Conservation (phyloP, 2,329 filamentous ascomycete genomes). For the Fusarium liriodendri region DNA sequence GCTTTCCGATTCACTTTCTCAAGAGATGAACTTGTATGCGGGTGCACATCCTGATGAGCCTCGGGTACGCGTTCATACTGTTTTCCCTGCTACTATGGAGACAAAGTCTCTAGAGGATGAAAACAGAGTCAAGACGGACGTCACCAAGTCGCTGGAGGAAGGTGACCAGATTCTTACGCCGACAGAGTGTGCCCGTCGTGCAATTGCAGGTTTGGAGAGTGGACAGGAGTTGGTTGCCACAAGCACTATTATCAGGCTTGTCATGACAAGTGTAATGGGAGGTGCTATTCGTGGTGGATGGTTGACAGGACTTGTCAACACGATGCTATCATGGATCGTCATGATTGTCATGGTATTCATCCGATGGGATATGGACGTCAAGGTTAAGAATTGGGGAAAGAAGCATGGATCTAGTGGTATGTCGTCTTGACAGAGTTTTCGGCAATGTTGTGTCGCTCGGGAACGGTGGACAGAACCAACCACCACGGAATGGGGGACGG, state of each 20-base stretch:
- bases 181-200: slow-evolving; percentile 21
- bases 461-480: not conserved
- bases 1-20: slow-evolving; percentile 26
- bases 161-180: slow-evolving; percentile 27
- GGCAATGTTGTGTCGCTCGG: too few relatives aligned
- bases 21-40: slow-evolving; percentile 32
- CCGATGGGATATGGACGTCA: slow-evolving; percentile 32
- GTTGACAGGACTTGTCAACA: slow-evolving; percentile 14
- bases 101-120: slow-evolving; percentile 30
- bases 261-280: slow-evolving; percentile 33
- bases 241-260: slow-evolving; percentile 28
- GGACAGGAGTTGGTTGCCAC: slow-evolving; percentile 30
- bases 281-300: slow-evolving; percentile 29
- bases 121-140: slow-evolving; percentile 26
- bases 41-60: slow-evolving; percentile 21
- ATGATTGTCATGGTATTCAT: slow-evolving; percentile 35
- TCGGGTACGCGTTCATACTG: slow-evolving; percentile 20
- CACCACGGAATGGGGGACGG: not conserved
- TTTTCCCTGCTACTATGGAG: slow-evolving; percentile 31
- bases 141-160: slow-evolving; percentile 30
- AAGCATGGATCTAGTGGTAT: slow-evolving; percentile 20
- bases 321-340: slow-evolving; percentile 25
- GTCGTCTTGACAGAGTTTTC: not conserved
- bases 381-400: slow-evolving; percentile 26
- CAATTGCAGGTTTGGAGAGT: slow-evolving; percentile 17